Conservation (phyloP, 176 grass and related monocot genomes). For the Oryza glaberrima region DNA sequence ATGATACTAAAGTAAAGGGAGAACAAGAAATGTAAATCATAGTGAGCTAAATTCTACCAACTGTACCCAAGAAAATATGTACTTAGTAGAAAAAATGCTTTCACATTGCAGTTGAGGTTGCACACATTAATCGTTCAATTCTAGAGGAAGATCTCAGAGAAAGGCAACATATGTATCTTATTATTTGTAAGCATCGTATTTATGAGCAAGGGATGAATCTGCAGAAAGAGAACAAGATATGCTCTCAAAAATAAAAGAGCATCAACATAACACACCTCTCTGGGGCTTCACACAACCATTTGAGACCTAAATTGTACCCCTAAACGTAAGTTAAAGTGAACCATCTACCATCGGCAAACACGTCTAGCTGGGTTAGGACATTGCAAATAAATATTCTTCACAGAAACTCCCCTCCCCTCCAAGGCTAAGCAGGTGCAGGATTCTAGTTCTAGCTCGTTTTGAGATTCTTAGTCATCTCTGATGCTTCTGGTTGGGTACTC, state of each 20-base stretch:
- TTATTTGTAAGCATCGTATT: neutral
- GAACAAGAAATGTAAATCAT: neutral
- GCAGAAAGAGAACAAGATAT: neutral
- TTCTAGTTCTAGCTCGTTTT: too few relatives aligned
- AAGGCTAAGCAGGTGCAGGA: neutral
- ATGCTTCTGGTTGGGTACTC: neutral
- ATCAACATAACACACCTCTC: neutral
- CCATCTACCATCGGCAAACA: neutral
- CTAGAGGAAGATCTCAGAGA: neutral
- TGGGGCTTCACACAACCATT: neutral
- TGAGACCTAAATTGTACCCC: neutral
- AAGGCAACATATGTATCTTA: neutral
- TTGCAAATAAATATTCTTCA: neutral
- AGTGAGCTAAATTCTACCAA: neutral
- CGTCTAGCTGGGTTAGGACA: neutral
- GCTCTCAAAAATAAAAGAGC: neutral
- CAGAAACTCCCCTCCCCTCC: neutral
- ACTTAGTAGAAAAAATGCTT: neutral
- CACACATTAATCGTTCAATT: neutral
- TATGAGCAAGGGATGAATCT: neutral
- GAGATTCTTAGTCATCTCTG: too few relatives aligned
- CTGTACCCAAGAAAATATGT: neutral
- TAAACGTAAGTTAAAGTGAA: neutral
- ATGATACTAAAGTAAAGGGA: neutral
- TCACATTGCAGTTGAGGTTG: neutral